These are phyloP conservation scores for Leptographium lundbergii DNA, from an alignment of 2,329 filamentous ascomycete genomes.

Conservation along the genomic window DNA sequence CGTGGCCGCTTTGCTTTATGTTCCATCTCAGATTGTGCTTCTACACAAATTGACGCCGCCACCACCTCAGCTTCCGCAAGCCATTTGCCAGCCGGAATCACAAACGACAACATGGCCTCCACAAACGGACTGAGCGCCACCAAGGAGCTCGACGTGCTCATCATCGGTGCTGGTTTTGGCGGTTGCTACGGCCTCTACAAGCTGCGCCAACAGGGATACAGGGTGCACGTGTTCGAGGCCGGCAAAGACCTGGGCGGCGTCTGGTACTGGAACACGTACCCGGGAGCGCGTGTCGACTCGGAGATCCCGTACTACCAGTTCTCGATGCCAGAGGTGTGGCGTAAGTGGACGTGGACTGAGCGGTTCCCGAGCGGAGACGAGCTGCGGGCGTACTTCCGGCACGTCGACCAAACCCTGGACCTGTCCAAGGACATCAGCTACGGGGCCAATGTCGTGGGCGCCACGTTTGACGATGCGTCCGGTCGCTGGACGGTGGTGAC, in stretches of 20 bases:
- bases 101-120: background rate
- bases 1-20: background rate
- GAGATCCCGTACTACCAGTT: slow-evolving; percentile 23
- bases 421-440: slow-evolving; percentile 32
- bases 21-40: background rate
- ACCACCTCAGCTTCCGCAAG: background rate
- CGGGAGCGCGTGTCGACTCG: slow-evolving; percentile 28
- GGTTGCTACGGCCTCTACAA: slow-evolving; percentile 20
- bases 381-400: slow-evolving; percentile 31
- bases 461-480: slow-evolving; percentile 23
- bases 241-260: slow-evolving; percentile 26
- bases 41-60: too few relatives aligned
- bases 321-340: slow-evolving; percentile 24
- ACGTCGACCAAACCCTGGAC: slow-evolving; percentile 29
- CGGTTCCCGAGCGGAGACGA: slow-evolving; percentile 26
- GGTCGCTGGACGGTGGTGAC: slow-evolving; percentile 31
- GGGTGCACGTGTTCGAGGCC: slow-evolving; percentile 24
- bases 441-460: slow-evolving; percentile 26
- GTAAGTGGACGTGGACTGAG: slow-evolving; percentile 30
- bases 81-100: background rate
- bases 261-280: slow-evolving; percentile 32
- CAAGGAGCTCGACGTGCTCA: slow-evolving; percentile 11
- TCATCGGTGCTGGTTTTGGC: slow-evolving; percentile 16
- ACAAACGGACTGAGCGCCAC: background rate
- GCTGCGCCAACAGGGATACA: slow-evolving; percentile 23